phyloP scores from a whole-genome alignment of 129 eudicot species.

The Saposhnikovia divaricata region DNA sequence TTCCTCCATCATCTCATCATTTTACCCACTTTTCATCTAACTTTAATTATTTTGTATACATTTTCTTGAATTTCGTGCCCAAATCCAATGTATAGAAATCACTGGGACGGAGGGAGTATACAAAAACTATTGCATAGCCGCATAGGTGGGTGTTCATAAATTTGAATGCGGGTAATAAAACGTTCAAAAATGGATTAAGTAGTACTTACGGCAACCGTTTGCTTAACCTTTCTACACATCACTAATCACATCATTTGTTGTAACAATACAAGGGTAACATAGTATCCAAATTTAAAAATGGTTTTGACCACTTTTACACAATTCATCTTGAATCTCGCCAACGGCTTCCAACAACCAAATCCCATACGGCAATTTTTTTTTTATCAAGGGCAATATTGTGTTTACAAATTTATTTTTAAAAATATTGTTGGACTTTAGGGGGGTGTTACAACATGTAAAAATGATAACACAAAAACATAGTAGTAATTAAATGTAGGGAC shows the following conservation, averaged over 20 bases:
- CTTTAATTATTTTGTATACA: no score
- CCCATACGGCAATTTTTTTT: background rate
- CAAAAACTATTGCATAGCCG: no score
- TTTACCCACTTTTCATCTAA: no score
- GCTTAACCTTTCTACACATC: no score
- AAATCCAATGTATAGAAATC: no score
- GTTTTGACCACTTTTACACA: background rate
- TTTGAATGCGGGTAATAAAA: background rate
- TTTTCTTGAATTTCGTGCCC: no score
- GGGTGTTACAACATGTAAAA: background rate
- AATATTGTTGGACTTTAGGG: background rate
- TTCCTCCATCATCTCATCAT: no score
- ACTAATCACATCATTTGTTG: no score
- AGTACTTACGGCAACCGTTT: background rate
- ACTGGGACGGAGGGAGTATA: no score
- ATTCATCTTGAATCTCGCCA: background rate
- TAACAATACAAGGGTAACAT: no score
- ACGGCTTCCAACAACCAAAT: no score
- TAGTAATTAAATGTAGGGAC: background rate
- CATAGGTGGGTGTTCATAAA: no score
- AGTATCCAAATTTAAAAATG: background rate
- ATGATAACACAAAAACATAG: background rate
- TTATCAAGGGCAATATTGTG: background rate
- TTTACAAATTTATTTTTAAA: background rate
- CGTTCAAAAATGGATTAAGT: background rate